These are phyloP conservation scores for Venturia oleaginea DNA, from an alignment of 2,329 filamentous ascomycete species.

Conservation along the genomic window DNA sequence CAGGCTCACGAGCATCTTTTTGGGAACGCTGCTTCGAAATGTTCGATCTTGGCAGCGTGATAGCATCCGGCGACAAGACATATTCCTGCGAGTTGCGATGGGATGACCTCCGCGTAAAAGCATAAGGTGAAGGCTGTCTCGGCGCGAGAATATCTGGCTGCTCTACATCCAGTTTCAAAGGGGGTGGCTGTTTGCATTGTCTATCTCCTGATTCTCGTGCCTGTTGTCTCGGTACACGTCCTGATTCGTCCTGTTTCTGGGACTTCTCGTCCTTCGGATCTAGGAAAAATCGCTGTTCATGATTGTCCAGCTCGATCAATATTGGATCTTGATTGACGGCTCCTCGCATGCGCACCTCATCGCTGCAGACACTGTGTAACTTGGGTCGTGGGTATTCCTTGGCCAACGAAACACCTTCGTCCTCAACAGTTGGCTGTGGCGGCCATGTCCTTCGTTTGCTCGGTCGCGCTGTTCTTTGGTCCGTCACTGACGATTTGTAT, in stretches of 20 bases:
- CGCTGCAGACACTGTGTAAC: slow-evolving; percentile 26
- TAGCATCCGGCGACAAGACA: slow-evolving; percentile 40
- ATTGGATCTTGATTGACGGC: slow-evolving; percentile 60
- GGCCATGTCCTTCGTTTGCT: slow-evolving; percentile 33
- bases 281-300: slow-evolving; percentile 58
- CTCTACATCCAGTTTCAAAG: slow-evolving; percentile 19
- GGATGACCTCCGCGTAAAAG: slow-evolving; percentile 29
- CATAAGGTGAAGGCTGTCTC: slow-evolving; percentile 37
- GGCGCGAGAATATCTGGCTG: slow-evolving; percentile 15
- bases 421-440: slow-evolving; percentile 59
- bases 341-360: slow-evolving; percentile 53
- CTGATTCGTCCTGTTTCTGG: slow-evolving; percentile 57
- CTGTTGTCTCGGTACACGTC: slow-evolving; percentile 24
- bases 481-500: background rate
- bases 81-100: slow-evolving; percentile 31
- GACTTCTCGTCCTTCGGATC: slow-evolving; percentile 40
- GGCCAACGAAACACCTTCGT: slow-evolving; percentile 54
- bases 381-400: slow-evolving; percentile 45
- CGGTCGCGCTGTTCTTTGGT: background rate
- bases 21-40: slow-evolving; percentile 22
- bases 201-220: slow-evolving; percentile 19
- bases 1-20: slow-evolving; percentile 24
- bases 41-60: slow-evolving; percentile 29
- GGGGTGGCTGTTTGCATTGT: slow-evolving; percentile 16
- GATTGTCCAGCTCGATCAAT: slow-evolving; percentile 53